phyloP scores from a whole-genome alignment of 441 rosid species.

The Melastoma candidum region DNA sequence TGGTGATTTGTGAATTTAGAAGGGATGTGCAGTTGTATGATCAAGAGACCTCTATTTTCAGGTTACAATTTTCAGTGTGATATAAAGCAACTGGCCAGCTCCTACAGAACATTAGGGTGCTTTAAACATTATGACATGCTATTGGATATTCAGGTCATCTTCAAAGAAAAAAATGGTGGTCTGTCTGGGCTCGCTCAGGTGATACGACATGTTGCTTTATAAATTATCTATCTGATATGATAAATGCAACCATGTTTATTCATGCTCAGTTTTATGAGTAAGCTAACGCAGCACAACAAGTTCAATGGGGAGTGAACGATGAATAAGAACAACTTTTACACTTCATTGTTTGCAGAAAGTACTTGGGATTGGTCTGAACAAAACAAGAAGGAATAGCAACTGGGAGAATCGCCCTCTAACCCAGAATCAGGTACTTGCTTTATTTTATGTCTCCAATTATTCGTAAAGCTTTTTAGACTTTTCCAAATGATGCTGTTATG shows the following conservation, averaged over 20 bases:
- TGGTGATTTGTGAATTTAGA: background rate
- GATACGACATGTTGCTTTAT: constrained; percentile 11
- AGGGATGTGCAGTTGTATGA: background rate
- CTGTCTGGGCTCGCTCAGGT: constrained; percentile 80
- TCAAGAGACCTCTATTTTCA: constrained; percentile 15
- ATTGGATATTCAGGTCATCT: constrained; percentile 69
- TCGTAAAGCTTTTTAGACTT: background rate
- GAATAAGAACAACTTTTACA: constrained; percentile 1
- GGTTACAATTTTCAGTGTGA: constrained; percentile 90
- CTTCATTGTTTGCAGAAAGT: constrained; percentile 40
- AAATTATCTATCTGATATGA: background rate
- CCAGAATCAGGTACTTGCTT: constrained; percentile 50
- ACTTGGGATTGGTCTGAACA: constrained; percentile 76
- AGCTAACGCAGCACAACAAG: constrained; percentile 5
- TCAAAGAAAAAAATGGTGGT: constrained; percentile 64
- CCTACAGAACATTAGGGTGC: constrained; percentile 62
- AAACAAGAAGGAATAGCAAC: constrained; percentile 73
- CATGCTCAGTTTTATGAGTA: background rate
- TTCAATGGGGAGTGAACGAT: constrained; percentile 2
- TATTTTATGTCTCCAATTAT: background rate
- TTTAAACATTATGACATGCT: constrained; percentile 75
- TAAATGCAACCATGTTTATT: background rate
- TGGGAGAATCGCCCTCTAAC: constrained; percentile 86
- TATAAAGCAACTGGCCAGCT: constrained; percentile 46
- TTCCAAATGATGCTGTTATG: background rate